Percentiles rank a stretch among this genome's conserved stretches.
Evolutionary conservation across 2,329 filamentous ascomycete species (phyloP).

Genomic region (Aspergillus sp.): DNA sequence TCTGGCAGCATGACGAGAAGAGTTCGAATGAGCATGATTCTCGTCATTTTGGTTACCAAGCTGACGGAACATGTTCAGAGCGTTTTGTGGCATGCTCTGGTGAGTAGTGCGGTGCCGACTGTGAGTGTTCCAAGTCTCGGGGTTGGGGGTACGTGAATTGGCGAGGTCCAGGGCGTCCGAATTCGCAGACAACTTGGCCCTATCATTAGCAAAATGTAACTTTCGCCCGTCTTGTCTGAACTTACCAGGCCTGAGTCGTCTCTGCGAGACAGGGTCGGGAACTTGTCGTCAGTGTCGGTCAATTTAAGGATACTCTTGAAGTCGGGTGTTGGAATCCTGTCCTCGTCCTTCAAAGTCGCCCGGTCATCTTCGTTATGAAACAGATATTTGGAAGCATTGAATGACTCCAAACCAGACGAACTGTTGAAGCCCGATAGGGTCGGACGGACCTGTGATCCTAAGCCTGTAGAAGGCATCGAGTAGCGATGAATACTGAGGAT

Average conservation of each 20-base stretch:
- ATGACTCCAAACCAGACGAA: slow-evolving; percentile 67
- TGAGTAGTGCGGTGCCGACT: slow-evolving; percentile 68
- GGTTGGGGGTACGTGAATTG: slow-evolving; percentile 65
- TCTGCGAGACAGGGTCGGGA: slow-evolving; percentile 65
- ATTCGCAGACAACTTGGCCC: slow-evolving; percentile 71
- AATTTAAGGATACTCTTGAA: slow-evolving; percentile 70
- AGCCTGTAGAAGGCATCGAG: slow-evolving; percentile 77
- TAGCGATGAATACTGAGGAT: slow-evolving; percentile 74
- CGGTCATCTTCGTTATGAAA: slow-evolving; percentile 80
- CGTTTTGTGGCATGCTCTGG: slow-evolving; percentile 61
- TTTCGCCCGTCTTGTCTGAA: not conserved
- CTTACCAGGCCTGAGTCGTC: slow-evolving; percentile 59
- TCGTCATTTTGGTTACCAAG: slow-evolving; percentile 35
- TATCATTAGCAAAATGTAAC: slow-evolving; percentile 40
- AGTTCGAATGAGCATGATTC: slow-evolving; percentile 27
- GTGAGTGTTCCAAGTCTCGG: slow-evolving; percentile 66
- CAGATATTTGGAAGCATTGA: slow-evolving; percentile 81
- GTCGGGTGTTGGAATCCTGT: slow-evolving; percentile 61
- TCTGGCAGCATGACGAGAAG: slow-evolving; percentile 42
- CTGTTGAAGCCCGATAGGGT: slow-evolving; percentile 32
- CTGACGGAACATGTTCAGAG: slow-evolving; percentile 44
- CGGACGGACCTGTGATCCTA: slow-evolving; percentile 35
- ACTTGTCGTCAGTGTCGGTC: slow-evolving; percentile 77
- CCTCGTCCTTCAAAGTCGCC: slow-evolving; percentile 45
- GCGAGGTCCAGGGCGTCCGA: slow-evolving; percentile 80